Conservation (phyloP, 306 rosid genomes). For the Phaseolus lunatus region DNA sequence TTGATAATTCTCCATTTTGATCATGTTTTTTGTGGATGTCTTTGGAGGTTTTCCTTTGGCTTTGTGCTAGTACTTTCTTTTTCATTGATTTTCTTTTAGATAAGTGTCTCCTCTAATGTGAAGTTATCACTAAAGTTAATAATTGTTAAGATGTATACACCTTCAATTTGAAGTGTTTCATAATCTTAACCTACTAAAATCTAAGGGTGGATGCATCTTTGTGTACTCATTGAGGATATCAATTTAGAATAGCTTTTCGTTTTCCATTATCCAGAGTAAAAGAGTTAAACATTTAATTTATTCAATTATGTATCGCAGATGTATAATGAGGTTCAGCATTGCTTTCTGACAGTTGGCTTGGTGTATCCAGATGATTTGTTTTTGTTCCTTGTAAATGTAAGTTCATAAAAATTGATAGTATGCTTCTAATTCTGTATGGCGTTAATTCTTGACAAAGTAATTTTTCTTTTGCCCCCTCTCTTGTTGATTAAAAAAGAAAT, state of each 20-base stretch:
- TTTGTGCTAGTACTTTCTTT: conserved; percentile 29
- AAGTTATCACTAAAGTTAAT: conserved; percentile 1
- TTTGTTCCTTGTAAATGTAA: conserved; percentile 82
- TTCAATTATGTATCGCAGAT: conserved; percentile 62
- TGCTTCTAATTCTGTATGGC: conserved; percentile 11
- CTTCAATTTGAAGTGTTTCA: conserved; percentile 16
- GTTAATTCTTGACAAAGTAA: conserved; percentile 28
- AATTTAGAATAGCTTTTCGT: conserved; percentile 16
- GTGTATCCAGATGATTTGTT: conserved; percentile 93
- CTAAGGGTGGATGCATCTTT: conserved; percentile 5
- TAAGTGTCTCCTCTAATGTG: background rate
- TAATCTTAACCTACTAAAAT: conserved; percentile 22
- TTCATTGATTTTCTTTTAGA: conserved; percentile 32
- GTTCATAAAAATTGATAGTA: conserved; percentile 44
- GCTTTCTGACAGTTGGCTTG: conserved; percentile 92
- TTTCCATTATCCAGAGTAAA: background rate
- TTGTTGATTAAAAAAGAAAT: conserved; percentile 26
- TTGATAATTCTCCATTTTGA: conserved; percentile 11
- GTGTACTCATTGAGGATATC: background rate
- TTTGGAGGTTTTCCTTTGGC: conserved; percentile 16
- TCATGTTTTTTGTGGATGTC: conserved; percentile 34
- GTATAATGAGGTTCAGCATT: conserved; percentile 93
- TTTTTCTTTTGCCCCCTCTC: background rate
- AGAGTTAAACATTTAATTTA: conserved; percentile 22
- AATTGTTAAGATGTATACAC: background rate